These are phyloP conservation scores for Eurotiales sp. DNA, from an alignment of 2,329 filamentous ascomycete genomes.

Conservation along the genomic window DNA sequence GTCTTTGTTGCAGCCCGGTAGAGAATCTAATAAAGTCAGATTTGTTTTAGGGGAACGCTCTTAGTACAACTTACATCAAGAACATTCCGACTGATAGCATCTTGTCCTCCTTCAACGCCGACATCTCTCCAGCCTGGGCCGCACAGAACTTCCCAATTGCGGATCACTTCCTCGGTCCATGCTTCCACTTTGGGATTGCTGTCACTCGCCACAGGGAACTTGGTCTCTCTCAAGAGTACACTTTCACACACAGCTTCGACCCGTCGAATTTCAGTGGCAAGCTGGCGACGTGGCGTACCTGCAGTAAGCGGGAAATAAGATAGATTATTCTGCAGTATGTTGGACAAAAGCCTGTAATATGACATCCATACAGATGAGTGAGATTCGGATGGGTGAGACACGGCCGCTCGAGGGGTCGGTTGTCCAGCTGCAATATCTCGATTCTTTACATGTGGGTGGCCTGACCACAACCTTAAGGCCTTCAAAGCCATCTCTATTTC, in stretches of 20 bases:
- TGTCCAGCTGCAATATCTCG: conserved; percentile 21
- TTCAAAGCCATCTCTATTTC: conserved; percentile 40
- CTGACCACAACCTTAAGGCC: conserved; percentile 47
- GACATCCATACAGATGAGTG: conserved; percentile 68
- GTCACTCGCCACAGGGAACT: conserved; percentile 80
- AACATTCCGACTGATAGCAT: conserved; percentile 68
- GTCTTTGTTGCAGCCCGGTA: conserved; percentile 90
- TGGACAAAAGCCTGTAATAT: conserved; percentile 77
- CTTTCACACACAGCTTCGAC: conserved; percentile 77
- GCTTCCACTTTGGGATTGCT: conserved; percentile 73
- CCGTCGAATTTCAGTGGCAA: conserved; percentile 72
- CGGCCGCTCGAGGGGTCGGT: conserved; percentile 18
- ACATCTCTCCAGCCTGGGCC: conserved; percentile 75
- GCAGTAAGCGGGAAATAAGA: conserved; percentile 34
- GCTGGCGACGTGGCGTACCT: conserved; percentile 53
- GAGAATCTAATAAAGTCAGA: conserved; percentile 56
- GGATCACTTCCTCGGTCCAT: conserved; percentile 74
- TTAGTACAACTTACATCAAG: conserved; percentile 55
- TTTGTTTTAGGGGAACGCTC: conserved; percentile 1
- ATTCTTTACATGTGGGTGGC: conserved; percentile 33
- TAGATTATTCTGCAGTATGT: conserved; percentile 60
- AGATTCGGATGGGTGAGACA: conserved; percentile 21
- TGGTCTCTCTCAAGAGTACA: conserved; percentile 70
- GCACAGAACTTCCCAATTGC: conserved; percentile 80
- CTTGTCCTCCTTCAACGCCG: conserved; percentile 78